Base-by-base conservation (phyloP, 257 asterid genomes). In the Eustoma russellianum region DNA sequence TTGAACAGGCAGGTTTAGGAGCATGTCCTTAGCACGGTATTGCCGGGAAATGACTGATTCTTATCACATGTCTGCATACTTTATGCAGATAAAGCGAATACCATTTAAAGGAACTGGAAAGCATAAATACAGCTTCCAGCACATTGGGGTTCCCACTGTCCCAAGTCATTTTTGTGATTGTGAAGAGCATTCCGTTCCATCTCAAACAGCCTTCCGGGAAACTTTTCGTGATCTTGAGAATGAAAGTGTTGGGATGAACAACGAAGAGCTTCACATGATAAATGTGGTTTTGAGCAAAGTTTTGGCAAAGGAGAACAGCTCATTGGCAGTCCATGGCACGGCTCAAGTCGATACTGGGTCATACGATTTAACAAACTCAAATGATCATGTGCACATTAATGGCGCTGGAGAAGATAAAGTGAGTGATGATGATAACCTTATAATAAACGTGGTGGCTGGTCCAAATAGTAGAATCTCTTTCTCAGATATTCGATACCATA, bases 91-190 rank as follows among this genome's bases (percentile, higher is more conserved):
- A 51, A 91, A 77, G 70, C 60, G 83, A 46, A 38, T 91, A 55
- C 94, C 96, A 52, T 62, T 80, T 33, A 87, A 77, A 65, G 98
- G 98, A 58, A 62, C 90, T 0, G 98, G 98, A 57, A 91, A 75
- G 77, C 98, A 91, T 79, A 91, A 91, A 70, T 91, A 91, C 78
- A 91, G 96, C 70, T 91, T 91, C 70, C 98, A 87, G 70, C 95
- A 94, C 13, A 68, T 87, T 66, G 81, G 76, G 57, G 73, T 77
- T 72, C 95, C 94, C 54, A 64, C 85, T 14, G 79, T 75, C 52
- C 94, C 98, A 17, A 54, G 30, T 50, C 79, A 87, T 70, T 82
- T 91, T 56, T 87, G 96, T 65, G 96, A 82, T 66, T 90, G 98
- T 59, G 95, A 82, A 61, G 93, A 84, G 71, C 98, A 91, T 72